Conservation (phyloP, 1,139 yeast genomes). For the Tardiomyces depauwii region DNA sequence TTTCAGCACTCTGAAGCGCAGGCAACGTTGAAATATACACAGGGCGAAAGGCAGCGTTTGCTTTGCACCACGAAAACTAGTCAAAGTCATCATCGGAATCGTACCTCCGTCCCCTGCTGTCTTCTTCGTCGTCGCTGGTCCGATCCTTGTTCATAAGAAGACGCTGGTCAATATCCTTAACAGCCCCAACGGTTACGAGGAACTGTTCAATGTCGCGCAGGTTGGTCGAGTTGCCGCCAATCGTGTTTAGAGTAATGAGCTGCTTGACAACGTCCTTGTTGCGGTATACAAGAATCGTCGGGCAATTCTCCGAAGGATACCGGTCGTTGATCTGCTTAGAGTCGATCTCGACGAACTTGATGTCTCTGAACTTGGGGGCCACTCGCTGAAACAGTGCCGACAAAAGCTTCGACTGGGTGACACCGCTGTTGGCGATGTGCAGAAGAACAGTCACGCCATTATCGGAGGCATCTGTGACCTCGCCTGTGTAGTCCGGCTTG, state of each 20-base stretch:
- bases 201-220: slow-evolving; percentile 59
- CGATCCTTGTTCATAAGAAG: slow-evolving; percentile 53
- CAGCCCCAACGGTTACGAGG: slow-evolving; percentile 53
- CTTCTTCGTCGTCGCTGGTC: slow-evolving; percentile 32
- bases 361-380: slow-evolving; percentile 37
- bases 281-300: slow-evolving; percentile 75
- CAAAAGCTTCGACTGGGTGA: slow-evolving; percentile 63
- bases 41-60: too few relatives aligned
- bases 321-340: slow-evolving; percentile 84
- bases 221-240: slow-evolving; percentile 76
- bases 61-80: too few relatives aligned
- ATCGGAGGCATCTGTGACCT: slow-evolving; percentile 71
- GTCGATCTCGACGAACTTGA: slow-evolving; percentile 85
- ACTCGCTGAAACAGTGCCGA: slow-evolving; percentile 38
- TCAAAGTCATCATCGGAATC: slow-evolving; percentile 4
- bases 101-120: not conserved
- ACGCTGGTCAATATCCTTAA: slow-evolving; percentile 55
- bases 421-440: slow-evolving; percentile 62
- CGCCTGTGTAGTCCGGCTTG: slow-evolving; percentile 78
- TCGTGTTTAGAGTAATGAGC: slow-evolving; percentile 60
- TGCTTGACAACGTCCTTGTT: slow-evolving; percentile 70
- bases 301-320: slow-evolving; percentile 83
- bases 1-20: too few relatives aligned
- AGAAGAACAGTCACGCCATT: slow-evolving; percentile 48
- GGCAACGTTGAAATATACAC: too few relatives aligned